phyloP scores from a whole-genome alignment of 306 rosid species.

The Mucuna pruriens region DNA sequence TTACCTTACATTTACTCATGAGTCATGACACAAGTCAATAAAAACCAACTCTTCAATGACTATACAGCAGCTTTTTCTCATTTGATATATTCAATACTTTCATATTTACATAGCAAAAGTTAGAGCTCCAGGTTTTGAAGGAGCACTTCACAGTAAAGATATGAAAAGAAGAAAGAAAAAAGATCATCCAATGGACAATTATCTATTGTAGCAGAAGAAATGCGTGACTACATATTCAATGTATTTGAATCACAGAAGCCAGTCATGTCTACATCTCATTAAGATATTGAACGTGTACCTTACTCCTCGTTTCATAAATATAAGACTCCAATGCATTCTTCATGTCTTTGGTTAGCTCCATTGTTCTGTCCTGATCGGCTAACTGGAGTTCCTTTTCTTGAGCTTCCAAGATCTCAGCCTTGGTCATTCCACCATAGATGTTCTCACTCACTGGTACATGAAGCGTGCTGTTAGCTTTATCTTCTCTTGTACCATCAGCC shows the following conservation, averaged over 20 bases:
- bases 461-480: conserved; percentile 54
- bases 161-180: neutral
- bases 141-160: neutral
- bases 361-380: conserved; percentile 62
- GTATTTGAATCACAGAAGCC: conserved; percentile 28
- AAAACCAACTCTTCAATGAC: neutral
- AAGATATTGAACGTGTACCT: conserved; percentile 58
- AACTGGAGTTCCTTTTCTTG: conserved; percentile 66
- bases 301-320: conserved; percentile 82
- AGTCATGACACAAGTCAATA: neutral
- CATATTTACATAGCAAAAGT: conserved; percentile 8
- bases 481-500: conserved; percentile 58
- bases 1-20: neutral
- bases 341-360: conserved; percentile 82
- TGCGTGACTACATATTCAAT: neutral
- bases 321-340: conserved; percentile 84
- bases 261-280: conserved; percentile 2
- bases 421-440: conserved; percentile 79
- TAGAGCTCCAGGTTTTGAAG: neutral
- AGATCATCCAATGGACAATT: neutral
- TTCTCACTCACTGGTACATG: conserved; percentile 68
- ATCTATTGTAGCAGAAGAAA: conserved; percentile 4
- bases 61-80: neutral
- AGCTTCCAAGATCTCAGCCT: conserved; percentile 68
- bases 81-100: neutral